phyloP scores from a whole-genome alignment of 2,329 filamentous ascomycete genomes.

The Xylaria hypoxylon region DNA sequence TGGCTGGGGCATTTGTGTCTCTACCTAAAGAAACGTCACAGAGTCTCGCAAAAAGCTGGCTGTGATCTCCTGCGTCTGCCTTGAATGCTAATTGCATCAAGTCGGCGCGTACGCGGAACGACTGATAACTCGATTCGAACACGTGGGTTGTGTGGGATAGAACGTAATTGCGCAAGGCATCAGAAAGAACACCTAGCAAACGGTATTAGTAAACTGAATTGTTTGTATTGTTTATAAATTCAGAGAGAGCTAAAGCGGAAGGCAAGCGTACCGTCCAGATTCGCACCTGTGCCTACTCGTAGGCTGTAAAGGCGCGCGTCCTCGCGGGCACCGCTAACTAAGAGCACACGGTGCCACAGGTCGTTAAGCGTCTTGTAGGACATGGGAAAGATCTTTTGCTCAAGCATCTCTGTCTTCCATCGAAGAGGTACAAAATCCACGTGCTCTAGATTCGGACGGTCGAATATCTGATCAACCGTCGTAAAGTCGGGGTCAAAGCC shows the following conservation, averaged over 20 bases:
- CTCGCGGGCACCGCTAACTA: constrained; percentile 5
- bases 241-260: constrained; percentile 1
- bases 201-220: neutral
- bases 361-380: constrained; percentile 21
- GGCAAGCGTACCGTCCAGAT: constrained; percentile 6
- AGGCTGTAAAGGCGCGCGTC: constrained; percentile 13
- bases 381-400: constrained; percentile 17
- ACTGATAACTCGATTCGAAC: constrained; percentile 24
- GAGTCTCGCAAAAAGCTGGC: constrained; percentile 25
- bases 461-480: too few relatives aligned
- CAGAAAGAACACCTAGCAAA: constrained; percentile 15
- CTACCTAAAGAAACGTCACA: constrained; percentile 15
- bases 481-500: constrained; percentile 15
- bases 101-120: constrained; percentile 14
- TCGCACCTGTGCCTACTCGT: constrained; percentile 8
- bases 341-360: constrained; percentile 14
- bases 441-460: constrained; percentile 18
- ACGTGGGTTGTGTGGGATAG: constrained; percentile 15
- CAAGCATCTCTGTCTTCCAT: constrained; percentile 1
- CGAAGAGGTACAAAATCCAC: constrained; percentile 15
- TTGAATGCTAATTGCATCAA: constrained; percentile 25
- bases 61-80: constrained; percentile 18
- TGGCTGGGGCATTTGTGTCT: constrained; percentile 21
- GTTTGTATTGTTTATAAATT: constrained; percentile 7
- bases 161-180: constrained; percentile 21